phyloP scores from a whole-genome alignment of 2,329 filamentous ascomycete genomes.

The Botrytis squamosa region DNA sequence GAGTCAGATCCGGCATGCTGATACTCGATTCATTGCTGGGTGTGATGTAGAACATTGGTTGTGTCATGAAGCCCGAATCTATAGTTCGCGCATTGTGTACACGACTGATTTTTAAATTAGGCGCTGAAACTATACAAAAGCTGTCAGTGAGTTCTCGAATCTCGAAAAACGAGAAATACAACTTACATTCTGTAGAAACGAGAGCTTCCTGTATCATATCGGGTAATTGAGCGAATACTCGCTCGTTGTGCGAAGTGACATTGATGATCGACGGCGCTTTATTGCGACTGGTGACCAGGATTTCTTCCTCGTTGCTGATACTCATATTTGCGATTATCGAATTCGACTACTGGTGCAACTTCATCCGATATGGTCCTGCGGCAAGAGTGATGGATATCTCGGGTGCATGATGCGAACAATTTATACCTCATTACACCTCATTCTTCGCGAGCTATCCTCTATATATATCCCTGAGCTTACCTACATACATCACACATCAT shows the following conservation, averaged over 20 bases:
- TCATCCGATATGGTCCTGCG: neutral
- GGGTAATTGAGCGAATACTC: constrained; percentile 32
- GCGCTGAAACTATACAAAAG: constrained; percentile 30
- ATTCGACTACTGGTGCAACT: neutral
- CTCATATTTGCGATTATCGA: neutral
- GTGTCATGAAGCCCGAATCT: constrained; percentile 27
- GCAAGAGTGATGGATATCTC: neutral
- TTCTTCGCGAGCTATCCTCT: neutral
- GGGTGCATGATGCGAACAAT: neutral
- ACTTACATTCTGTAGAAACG: constrained; percentile 35
- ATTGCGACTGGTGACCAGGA: constrained; percentile 33
- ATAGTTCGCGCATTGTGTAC: constrained; percentile 27
- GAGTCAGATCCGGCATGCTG: constrained; percentile 30
- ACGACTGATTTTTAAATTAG: constrained; percentile 30
- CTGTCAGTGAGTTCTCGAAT: neutral
- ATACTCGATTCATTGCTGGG: constrained; percentile 34
- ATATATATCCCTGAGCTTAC: neutral
- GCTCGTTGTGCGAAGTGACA: constrained; percentile 32
- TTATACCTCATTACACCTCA: neutral
- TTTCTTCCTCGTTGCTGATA: constrained; percentile 22
- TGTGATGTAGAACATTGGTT: constrained; percentile 33
- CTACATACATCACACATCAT: neutral
- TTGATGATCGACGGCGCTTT: constrained; percentile 34
- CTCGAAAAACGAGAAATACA: neutral
- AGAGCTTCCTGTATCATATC: constrained; percentile 37